These are phyloP conservation scores for Xanthoceras sorbifolium DNA, from an alignment of 345 rosid species.

Conservation along the genomic window DNA sequence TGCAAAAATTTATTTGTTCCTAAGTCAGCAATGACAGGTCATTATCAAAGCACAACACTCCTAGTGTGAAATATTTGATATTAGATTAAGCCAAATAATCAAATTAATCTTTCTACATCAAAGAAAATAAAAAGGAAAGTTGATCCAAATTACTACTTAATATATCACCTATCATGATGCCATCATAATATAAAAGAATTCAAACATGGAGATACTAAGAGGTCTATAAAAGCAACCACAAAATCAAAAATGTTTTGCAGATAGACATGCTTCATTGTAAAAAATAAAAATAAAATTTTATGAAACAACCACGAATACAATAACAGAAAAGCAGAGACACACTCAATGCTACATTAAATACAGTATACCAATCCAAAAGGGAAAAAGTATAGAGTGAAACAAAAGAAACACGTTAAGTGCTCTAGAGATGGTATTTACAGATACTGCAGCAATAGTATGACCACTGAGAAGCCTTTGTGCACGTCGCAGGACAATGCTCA, in stretches of 20 bases:
- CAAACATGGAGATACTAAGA: neutral
- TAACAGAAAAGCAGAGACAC: neutral
- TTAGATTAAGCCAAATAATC: neutral
- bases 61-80: neutral
- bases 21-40: neutral
- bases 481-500: slow-evolving; percentile 57
- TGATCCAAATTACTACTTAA: neutral
- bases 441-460: slow-evolving; percentile 56
- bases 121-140: neutral
- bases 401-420: slow-evolving; percentile 7
- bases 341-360: neutral
- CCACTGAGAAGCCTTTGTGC: slow-evolving; percentile 66
- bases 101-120: neutral
- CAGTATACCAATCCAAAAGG: neutral
- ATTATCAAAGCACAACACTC: neutral
- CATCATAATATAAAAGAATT: neutral
- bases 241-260: neutral
- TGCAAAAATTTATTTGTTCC: too few species aligned
- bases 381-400: neutral
- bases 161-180: neutral
- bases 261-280: neutral
- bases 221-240: neutral
- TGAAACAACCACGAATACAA: neutral
- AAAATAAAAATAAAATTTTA: neutral
- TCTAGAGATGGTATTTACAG: slow-evolving; percentile 44